Conservation (phyloP, 2,329 filamentous ascomycete genomes). For the Aspergillus novoparasiticus region DNA sequence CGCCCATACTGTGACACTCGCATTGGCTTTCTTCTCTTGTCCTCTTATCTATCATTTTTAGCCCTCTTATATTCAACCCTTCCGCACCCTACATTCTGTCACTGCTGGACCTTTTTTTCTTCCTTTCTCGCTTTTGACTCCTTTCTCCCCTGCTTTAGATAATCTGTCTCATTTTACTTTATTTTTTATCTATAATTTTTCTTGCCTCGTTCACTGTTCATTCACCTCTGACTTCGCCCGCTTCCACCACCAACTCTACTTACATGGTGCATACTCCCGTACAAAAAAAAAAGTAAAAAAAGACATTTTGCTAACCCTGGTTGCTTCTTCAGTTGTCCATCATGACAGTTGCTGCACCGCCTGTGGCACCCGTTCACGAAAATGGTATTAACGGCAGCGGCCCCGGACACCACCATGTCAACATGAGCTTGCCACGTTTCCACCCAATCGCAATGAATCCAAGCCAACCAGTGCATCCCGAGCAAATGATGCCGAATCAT, state of each 20-base stretch:
- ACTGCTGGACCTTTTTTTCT: neutral
- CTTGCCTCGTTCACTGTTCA: neutral
- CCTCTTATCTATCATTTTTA: slow-evolving; percentile 7
- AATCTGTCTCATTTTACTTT: neutral
- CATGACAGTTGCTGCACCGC: slow-evolving; percentile 41
- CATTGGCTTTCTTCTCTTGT: slow-evolving; percentile 8
- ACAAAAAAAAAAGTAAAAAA: slow-evolving; percentile 1
- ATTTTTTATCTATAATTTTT: neutral
- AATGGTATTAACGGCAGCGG: slow-evolving; percentile 32
- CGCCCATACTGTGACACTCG: slow-evolving; percentile 7
- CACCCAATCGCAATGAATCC: slow-evolving; percentile 47
- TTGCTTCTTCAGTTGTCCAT: slow-evolving; percentile 16
- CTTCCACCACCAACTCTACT: slow-evolving; percentile 1
- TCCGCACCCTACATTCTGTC: slow-evolving; percentile 11
- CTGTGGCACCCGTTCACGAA: slow-evolving; percentile 38
- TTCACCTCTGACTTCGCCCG: neutral
- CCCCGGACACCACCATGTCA: slow-evolving; percentile 29
- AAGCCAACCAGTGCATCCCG: slow-evolving; percentile 35
- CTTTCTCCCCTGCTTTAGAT: slow-evolving; percentile 7
- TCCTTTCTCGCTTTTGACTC: neutral
- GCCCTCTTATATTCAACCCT: slow-evolving; percentile 10
- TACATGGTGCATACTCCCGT: slow-evolving; percentile 3
- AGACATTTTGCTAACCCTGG: slow-evolving; percentile 15
- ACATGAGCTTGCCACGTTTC: slow-evolving; percentile 39
- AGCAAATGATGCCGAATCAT: slow-evolving; percentile 36